Evolutionary conservation across 129 eudicot species (phyloP).

Genomic region (Flaveria bidentis): DNA sequence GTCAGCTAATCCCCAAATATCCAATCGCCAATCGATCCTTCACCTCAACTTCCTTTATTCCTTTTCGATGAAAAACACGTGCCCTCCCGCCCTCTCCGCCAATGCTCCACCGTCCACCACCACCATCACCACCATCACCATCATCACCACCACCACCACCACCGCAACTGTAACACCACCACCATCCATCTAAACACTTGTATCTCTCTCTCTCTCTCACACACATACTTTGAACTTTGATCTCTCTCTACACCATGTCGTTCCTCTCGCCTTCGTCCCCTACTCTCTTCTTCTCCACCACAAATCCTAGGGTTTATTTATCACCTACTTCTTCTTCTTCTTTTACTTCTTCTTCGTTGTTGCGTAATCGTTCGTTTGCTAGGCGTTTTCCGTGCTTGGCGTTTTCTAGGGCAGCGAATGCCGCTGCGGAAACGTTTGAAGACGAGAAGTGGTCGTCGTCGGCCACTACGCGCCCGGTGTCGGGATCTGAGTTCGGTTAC

Average conservation of each 20-base stretch:
- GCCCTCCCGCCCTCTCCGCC: constrained; percentile 27
- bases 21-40: background rate
- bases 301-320: constrained; percentile 45
- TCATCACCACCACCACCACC: constrained; percentile 24
- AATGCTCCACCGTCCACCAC: constrained; percentile 19
- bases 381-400: constrained; percentile 42
- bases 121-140: constrained; percentile 12
- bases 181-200: constrained; percentile 16
- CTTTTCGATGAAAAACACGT: constrained; percentile 34
- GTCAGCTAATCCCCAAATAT: constrained; percentile 37
- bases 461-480: constrained; percentile 24
- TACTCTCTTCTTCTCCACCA: constrained; percentile 38
- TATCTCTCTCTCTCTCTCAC: constrained; percentile 10
- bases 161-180: constrained; percentile 15
- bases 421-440: constrained; percentile 45
- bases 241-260: constrained; percentile 36
- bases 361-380: constrained; percentile 31
- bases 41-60: background rate
- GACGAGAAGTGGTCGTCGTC: constrained; percentile 35
- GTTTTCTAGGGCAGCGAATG: constrained; percentile 42
- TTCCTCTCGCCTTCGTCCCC: constrained; percentile 42
- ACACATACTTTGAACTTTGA: constrained; percentile 2
- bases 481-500: constrained; percentile 43
- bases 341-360: constrained; percentile 9
- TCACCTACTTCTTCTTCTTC: constrained; percentile 15